Evolutionary conservation across 768 basidiomycete genomes (phyloP).

Genomic region (Suillus bovinus): DNA sequence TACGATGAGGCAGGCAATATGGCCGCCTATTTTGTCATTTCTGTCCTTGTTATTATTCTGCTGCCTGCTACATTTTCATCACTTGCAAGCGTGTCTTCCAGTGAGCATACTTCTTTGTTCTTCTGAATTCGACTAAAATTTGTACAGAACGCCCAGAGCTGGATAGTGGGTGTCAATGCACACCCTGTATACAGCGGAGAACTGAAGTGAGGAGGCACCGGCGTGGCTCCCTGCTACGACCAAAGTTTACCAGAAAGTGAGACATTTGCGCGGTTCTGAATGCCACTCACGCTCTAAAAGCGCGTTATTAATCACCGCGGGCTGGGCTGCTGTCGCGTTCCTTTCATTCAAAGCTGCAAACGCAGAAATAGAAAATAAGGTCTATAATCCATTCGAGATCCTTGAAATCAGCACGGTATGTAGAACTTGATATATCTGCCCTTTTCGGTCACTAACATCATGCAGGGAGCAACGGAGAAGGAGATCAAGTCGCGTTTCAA

Average conservation of each 20-base stretch:
- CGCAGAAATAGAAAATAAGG: conserved; percentile 57
- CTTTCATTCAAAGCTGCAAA: conserved; percentile 63
- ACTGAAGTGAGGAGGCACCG: conserved; percentile 42
- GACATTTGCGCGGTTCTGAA: conserved; percentile 21
- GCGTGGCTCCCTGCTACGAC: conserved; percentile 48
- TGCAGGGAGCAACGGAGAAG: conserved; percentile 71
- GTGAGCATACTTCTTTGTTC: conserved; percentile 36
- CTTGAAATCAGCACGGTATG: conserved; percentile 70
- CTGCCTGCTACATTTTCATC: conserved; percentile 71
- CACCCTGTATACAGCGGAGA: conserved; percentile 58
- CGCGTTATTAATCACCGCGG: conserved; percentile 56
- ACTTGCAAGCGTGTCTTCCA: conserved; percentile 38
- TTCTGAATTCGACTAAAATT: conserved; percentile 15
- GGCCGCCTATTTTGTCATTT: conserved; percentile 90
- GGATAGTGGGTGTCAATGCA: conserved; percentile 59
- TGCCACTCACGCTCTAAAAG: conserved; percentile 37
- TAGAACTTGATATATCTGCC: conserved; percentile 22
- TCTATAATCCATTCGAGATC: conserved; percentile 96
- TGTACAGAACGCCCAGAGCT: conserved; percentile 34
- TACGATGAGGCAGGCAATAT: conserved; percentile 86
- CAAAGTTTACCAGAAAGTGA: conserved; percentile 53
- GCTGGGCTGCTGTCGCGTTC: conserved; percentile 74
- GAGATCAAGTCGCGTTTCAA: conserved; percentile 97
- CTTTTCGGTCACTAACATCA: conserved; percentile 7
- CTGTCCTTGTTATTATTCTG: conserved; percentile 82